Evolutionary conservation across 495 filamentous ascomycete genomes (phyloP).

Genomic region (Lophiotrema nucula): DNA sequence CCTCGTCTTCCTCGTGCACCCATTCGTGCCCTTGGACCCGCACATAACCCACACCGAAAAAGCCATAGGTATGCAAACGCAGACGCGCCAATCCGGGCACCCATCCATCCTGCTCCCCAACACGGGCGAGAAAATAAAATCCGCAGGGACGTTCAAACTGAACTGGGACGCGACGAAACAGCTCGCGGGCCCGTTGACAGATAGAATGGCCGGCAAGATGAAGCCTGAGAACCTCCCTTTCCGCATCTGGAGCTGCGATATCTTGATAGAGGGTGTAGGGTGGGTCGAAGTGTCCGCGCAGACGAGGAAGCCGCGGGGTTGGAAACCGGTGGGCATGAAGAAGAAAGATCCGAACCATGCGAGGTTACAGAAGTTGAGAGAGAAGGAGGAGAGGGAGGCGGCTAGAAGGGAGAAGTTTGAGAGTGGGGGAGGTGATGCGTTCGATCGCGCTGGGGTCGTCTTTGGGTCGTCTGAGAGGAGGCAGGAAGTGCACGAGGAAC

Average conservation of each 20-base stretch:
- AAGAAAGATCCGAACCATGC: conserved; percentile 15
- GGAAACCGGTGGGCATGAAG: conserved; percentile 10
- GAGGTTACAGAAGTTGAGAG: conserved; percentile 11
- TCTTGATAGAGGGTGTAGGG: conserved; percentile 85
- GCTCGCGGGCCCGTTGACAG: conserved; percentile 61
- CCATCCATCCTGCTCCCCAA: conserved; percentile 59
- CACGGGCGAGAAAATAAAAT: conserved; percentile 54
- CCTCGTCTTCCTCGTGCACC: conserved; percentile 66
- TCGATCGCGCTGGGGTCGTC: conserved; percentile 12
- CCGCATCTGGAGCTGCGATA: conserved; percentile 71
- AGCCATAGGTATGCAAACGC: conserved; percentile 64
- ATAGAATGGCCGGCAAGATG: conserved; percentile 51
- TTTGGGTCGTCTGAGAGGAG: conserved; percentile 11
- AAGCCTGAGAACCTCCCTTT: conserved; percentile 66
- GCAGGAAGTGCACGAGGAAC: conserved; percentile 29
- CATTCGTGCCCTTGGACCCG: conserved; percentile 70
- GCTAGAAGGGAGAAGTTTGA: neutral
- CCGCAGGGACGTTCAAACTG: conserved; percentile 73
- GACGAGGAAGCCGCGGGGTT: conserved; percentile 58
- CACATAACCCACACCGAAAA: conserved; percentile 79
- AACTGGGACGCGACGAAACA: conserved; percentile 76
- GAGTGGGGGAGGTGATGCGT: conserved; percentile 7
- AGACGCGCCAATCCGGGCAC: conserved; percentile 54
- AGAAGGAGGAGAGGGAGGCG: conserved; percentile 9
- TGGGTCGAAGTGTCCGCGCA: conserved; percentile 91